phyloP scores from a whole-genome alignment of 768 basidiomycete species.

The Suillus decipiens region DNA sequence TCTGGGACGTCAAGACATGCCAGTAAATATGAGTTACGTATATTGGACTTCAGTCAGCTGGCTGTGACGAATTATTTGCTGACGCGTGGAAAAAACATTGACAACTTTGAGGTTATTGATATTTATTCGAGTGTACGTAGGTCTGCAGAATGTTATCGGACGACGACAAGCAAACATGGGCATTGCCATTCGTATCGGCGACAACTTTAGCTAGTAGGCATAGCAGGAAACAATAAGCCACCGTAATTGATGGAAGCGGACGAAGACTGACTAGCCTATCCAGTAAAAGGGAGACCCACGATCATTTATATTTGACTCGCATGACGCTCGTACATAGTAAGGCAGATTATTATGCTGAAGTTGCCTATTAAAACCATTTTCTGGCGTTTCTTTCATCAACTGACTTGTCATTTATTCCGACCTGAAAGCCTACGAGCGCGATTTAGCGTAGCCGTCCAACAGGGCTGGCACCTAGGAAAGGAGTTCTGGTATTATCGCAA shows the following conservation, averaged over 20 bases:
- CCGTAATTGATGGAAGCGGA: too few relatives aligned
- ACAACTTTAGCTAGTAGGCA: background rate
- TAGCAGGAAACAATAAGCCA: background rate
- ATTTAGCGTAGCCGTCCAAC: background rate
- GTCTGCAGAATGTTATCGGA: too few relatives aligned
- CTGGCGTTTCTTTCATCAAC: background rate
- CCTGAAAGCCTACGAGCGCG: background rate
- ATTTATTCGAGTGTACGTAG: background rate
- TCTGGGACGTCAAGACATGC: too few relatives aligned
- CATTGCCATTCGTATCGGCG: background rate
- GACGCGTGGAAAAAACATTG: background rate
- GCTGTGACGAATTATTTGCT: background rate
- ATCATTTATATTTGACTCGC: background rate
- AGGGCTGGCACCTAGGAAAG: background rate
- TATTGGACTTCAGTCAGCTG: background rate
- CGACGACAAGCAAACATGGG: background rate
- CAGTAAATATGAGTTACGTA: background rate
- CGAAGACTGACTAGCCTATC: too few relatives aligned
- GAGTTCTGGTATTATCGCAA: background rate
- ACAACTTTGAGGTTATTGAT: background rate
- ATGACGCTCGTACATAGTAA: background rate
- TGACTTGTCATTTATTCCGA: background rate
- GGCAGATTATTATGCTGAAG: slow-evolving; percentile 3
- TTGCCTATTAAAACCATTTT: background rate
- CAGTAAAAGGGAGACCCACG: background rate